Evolutionary conservation across 805 yeast species (phyloP).

Genomic region (Pichia ethanolica): DNA sequence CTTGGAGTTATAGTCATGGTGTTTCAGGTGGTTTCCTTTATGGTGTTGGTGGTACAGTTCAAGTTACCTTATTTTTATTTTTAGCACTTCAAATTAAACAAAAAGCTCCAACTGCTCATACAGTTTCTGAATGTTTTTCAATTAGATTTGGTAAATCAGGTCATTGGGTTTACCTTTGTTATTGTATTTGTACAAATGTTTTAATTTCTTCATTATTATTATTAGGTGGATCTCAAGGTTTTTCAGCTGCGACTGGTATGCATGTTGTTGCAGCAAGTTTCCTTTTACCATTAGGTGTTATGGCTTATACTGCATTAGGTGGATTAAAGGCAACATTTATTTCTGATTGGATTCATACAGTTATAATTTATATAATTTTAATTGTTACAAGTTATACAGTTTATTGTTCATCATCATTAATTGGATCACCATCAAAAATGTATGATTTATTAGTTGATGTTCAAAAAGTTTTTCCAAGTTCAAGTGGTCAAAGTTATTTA

Average conservation of each 20-base stretch:
- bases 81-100: conserved; percentile 34
- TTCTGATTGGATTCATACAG: conserved; percentile 46
- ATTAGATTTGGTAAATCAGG: conserved; percentile 33
- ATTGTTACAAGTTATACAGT: conserved; percentile 28
- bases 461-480: conserved; percentile 25
- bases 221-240: conserved; percentile 39
- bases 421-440: conserved; percentile 39
- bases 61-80: conserved; percentile 30
- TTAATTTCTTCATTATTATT: conserved; percentile 27
- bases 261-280: conserved; percentile 38
- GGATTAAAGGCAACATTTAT: conserved; percentile 49
- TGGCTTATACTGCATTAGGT: conserved; percentile 42
- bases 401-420: conserved; percentile 30
- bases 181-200: conserved; percentile 31
- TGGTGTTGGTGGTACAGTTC: conserved; percentile 32
- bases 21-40: conserved; percentile 34
- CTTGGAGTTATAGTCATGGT: conserved; percentile 36
- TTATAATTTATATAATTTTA: conserved; percentile 27
- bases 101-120: conserved; percentile 37
- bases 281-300: conserved; percentile 40
- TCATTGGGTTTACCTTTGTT: conserved; percentile 30
- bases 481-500: conserved; percentile 27
- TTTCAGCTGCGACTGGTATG: conserved; percentile 38
- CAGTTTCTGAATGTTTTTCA: conserved; percentile 33
- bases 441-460: conserved; percentile 34